Conservation (phyloP, 441 rosid species). For the Gossypium davidsonii region DNA sequence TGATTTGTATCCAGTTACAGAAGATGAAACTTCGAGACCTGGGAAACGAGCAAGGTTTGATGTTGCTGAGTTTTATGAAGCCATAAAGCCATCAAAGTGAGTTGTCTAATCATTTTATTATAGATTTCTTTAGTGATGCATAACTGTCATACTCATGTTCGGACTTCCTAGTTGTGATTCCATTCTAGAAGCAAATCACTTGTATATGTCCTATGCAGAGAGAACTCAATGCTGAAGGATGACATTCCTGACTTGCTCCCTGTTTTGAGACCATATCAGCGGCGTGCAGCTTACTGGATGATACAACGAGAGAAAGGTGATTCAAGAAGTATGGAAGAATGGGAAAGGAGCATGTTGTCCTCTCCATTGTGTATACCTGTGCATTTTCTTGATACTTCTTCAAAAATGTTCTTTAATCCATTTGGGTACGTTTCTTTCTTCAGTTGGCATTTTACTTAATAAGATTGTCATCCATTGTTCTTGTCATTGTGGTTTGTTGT, state of each 20-base stretch:
- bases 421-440: constrained; percentile 58
- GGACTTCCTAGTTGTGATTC: constrained; percentile 14
- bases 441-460: constrained; percentile 6
- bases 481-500: not conserved
- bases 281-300: constrained; percentile 97
- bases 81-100: constrained; percentile 91
- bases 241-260: constrained; percentile 68
- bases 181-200: not conserved
- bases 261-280: constrained; percentile 81
- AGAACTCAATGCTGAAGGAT: constrained; percentile 55
- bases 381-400: constrained; percentile 51
- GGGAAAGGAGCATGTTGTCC: constrained; percentile 39
- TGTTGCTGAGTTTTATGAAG: constrained; percentile 84
- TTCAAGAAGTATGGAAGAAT: constrained; percentile 28
- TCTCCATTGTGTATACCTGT: constrained; percentile 69
- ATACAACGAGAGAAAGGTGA: constrained; percentile 72
- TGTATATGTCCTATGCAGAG: constrained; percentile 39
- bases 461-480: not conserved
- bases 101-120: constrained; percentile 15
- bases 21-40: constrained; percentile 29
- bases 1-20: constrained; percentile 22
- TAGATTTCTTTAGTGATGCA: constrained; percentile 6
- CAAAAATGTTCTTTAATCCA: constrained; percentile 88
- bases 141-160: not conserved
- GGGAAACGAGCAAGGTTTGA: constrained; percentile 51